Conservation (phyloP, 176 grass and related monocot genomes). For the Pontederia paniculata region DNA sequence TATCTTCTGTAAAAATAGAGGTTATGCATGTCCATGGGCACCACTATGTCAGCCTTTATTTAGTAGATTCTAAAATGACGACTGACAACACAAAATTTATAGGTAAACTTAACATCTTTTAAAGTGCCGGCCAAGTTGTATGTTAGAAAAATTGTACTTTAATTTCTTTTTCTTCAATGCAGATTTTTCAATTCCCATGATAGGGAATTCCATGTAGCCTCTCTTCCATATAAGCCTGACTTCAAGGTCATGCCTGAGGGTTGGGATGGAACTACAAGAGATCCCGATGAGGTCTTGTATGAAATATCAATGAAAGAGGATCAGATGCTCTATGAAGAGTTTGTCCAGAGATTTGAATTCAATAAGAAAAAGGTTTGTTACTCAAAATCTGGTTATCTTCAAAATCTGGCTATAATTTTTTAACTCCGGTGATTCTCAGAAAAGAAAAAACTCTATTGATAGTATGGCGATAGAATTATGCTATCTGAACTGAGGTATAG, state of each 20-base stretch:
- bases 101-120: too few species aligned
- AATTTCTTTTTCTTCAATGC: not conserved
- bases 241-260: slow-evolving; percentile 98
- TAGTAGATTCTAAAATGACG: too few species aligned
- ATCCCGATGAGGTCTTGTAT: slow-evolving; percentile 94
- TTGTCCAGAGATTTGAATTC: slow-evolving; percentile 76
- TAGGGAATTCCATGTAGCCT: slow-evolving; percentile 94
- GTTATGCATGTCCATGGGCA: too few species aligned
- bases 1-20: too few species aligned
- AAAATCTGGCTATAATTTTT: too few species aligned
- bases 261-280: slow-evolving; percentile 81
- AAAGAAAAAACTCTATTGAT: too few species aligned
- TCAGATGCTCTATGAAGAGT: slow-evolving; percentile 87
- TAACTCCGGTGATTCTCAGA: too few species aligned
- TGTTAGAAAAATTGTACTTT: too few species aligned
- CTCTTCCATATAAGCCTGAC: slow-evolving; percentile 92
- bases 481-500: not conserved
- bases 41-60: too few species aligned
- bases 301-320: slow-evolving; percentile 98
- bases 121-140: too few species aligned
- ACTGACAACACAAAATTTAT: too few species aligned
- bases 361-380: slow-evolving; percentile 85
- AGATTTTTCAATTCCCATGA: slow-evolving; percentile 92
- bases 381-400: not conserved
- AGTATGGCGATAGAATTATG: slow-evolving; percentile 4